A percentile compares a stretch with the other conserved stretches of the same genome.
Conservation (phyloP, 441 rosid species). For the Pelargonium australe region DNA sequence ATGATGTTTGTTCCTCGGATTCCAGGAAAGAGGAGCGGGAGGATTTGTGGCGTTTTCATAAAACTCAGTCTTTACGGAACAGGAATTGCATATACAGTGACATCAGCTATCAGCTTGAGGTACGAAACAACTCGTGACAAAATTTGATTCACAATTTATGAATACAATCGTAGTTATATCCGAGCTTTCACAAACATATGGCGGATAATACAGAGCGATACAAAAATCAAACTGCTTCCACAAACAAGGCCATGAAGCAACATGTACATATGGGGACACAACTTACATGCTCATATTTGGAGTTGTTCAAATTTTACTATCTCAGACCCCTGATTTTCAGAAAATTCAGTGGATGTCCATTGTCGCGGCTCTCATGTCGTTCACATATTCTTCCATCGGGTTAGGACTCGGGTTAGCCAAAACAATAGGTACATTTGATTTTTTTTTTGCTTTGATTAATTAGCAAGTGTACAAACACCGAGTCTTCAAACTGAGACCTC, state of each 20-base stretch:
- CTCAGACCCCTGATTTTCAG: slow-evolving; percentile 57
- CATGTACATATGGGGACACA: slow-evolving; percentile 34
- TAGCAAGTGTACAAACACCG: too few relatives aligned
- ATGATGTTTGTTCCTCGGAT: neutral
- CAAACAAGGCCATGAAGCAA: slow-evolving; percentile 45
- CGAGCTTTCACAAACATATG: too few relatives aligned
- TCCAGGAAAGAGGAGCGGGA: slow-evolving; percentile 35
- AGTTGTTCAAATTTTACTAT: slow-evolving; percentile 36
- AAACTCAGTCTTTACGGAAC: slow-evolving; percentile 31
- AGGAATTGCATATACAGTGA: slow-evolving; percentile 40
- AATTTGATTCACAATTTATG: too few relatives aligned
- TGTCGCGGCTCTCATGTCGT: slow-evolving; percentile 58
- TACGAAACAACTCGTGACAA: neutral
- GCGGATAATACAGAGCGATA: slow-evolving; percentile 41
- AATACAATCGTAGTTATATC: too few relatives aligned
- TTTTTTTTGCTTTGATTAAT: too few relatives aligned
- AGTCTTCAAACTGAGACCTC: too few relatives aligned
- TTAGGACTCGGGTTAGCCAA: slow-evolving; percentile 44
- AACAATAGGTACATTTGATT: slow-evolving; percentile 38
- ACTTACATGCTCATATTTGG: slow-evolving; percentile 48
- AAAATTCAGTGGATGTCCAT: slow-evolving; percentile 51
- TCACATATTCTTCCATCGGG: slow-evolving; percentile 55
- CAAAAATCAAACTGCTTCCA: slow-evolving; percentile 53
- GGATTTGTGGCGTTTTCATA: slow-evolving; percentile 25
- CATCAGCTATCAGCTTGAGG: slow-evolving; percentile 46